Base-by-base conservation (phyloP, 768 basidiomycete genomes). In the Termitomyces bulborhizus region DNA sequence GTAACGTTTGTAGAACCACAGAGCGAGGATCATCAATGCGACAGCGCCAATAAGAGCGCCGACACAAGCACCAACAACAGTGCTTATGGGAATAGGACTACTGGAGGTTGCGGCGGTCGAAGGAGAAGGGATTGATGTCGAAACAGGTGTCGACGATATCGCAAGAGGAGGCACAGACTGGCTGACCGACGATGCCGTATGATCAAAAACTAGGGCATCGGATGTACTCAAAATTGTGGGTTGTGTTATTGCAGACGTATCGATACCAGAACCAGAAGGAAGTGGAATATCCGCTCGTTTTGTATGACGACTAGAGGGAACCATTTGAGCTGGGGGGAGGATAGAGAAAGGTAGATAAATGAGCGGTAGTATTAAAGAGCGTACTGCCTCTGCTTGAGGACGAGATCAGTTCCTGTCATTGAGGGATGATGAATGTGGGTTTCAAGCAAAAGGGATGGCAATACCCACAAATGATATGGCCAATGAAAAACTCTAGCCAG, bases 1-100 rank as follows among this genome's bases (percentile, higher is more conserved):
- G 52, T 78, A 78, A 21, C 82, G 79, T 46, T 70, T 75, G 67
- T 82, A 83, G 54, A 82, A 75, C 71, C 77, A 80, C 42, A 85
- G 54, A 41, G 70, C 79, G 51, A 85, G 68, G 9, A 83, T 60
- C 41, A 81, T 73, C 46, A 88, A 67, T 21, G 79, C 66, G 32
- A 76, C 63, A 31, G 77, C 73, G 44, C 84, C 79, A 39, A 78
- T 77, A 61, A 87, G 76, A 26, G 84, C 81, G 4, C 78, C 86
- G 1, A 86, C 70, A 58, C 86, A 88, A 21, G 77, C 76, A 4
- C 78, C 86, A 34, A 89, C 72, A 34, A 86, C 85, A 5, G 83
- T 79, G 55, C 76, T 72, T 55, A 79, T 60, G 4, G 79, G 63
- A 15, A 82, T 78, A 4, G 68, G 55, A 18, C 67, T 67, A 39